Conservation (phyloP, 2,329 filamentous ascomycete species). For the Colletotrichum aenigma region DNA sequence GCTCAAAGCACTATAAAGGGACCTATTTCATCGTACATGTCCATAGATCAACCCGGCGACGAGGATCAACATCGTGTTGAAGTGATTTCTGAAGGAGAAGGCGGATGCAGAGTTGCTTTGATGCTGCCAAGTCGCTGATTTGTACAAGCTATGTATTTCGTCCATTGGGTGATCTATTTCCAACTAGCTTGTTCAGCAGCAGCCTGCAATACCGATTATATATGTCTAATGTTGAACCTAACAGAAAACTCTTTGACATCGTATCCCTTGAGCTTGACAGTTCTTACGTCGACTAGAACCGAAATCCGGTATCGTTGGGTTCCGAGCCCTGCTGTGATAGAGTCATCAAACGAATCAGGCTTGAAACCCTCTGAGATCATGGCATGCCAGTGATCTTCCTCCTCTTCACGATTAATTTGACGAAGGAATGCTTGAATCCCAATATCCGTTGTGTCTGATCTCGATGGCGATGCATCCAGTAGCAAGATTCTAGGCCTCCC, state of each 20-base stretch:
- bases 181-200: neutral
- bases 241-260: neutral
- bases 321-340: neutral
- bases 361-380: neutral
- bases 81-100: neutral
- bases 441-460: neutral
- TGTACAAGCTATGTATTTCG: neutral
- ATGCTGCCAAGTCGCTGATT: neutral
- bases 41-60: neutral
- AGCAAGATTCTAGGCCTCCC: neutral
- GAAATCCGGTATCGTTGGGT: neutral
- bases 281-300: neutral
- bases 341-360: neutral
- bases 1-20: neutral
- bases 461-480: neutral
- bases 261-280: neutral
- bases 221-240: neutral
- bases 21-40: neutral
- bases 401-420: neutral
- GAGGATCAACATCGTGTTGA: neutral
- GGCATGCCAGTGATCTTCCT: neutral
- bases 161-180: neutral
- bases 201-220: neutral
- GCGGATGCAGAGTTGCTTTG: neutral
- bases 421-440: neutral